Conservation (phyloP, 73 alveolate genomes). For the Symbiodinium pilosum region DNA sequence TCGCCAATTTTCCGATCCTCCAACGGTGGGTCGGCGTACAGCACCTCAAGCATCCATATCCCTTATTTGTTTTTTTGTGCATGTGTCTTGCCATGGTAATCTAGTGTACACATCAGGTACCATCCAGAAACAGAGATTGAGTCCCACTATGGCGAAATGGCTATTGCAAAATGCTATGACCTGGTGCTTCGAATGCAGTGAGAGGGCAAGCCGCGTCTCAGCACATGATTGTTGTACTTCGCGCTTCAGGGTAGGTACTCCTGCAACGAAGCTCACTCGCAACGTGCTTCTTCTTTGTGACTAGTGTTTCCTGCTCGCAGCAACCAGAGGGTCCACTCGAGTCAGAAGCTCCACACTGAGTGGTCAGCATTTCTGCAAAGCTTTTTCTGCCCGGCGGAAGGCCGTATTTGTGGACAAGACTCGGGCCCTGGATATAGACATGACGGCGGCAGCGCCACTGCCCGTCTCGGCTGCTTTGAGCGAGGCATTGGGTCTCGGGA, state of each 20-base stretch:
- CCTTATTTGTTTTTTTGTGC: too few relatives aligned
- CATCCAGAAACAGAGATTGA: conserved; percentile 62
- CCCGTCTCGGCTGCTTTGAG: conserved; percentile 59
- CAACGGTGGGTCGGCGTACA: conserved; percentile 90
- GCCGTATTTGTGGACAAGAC: conserved; percentile 73
- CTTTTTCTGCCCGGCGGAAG: background rate
- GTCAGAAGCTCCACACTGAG: background rate
- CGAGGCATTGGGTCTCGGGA: conserved; percentile 13
- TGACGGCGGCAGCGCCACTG: conserved; percentile 30
- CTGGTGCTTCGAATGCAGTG: conserved; percentile 14
- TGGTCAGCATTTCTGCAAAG: background rate
- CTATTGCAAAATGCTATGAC: conserved; percentile 72
- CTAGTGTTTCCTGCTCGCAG: background rate
- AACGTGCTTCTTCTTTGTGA: background rate
- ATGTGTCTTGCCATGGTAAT: background rate
- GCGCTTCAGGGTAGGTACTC: too few relatives aligned
- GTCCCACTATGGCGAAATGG: conserved; percentile 90
- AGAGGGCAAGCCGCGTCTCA: too few relatives aligned
- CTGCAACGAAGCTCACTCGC: background rate
- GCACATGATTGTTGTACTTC: too few relatives aligned
- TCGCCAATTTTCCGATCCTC: conserved; percentile 77
- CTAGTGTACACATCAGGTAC: background rate
- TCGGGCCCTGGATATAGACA: conserved; percentile 41
- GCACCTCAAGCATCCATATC: too few relatives aligned
- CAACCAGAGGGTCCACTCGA: background rate